Evolutionary conservation across 176 grass and related monocot species (phyloP).

Genomic region (Phragmites australis): DNA sequence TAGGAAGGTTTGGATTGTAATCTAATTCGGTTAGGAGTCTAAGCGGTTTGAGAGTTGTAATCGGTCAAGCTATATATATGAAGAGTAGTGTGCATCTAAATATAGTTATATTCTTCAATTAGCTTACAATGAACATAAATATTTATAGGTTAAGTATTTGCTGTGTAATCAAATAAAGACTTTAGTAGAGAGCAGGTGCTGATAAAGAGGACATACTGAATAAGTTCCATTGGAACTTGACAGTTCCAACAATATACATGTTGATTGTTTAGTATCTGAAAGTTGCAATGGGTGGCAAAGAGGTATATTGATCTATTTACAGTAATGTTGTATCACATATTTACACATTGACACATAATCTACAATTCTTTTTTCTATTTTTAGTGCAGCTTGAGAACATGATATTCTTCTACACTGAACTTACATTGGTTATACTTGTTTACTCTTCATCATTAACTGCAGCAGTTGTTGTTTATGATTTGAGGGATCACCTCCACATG

Average conservation of each 20-base stretch:
- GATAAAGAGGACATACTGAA: slow-evolving; percentile 66
- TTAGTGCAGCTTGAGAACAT: slow-evolving; percentile 66
- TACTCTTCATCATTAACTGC: slow-evolving; percentile 56
- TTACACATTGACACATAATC: not conserved
- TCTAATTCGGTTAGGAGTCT: too few species aligned
- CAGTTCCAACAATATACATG: slow-evolving; percentile 68
- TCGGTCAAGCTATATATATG: too few species aligned
- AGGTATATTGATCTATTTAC: slow-evolving; percentile 34
- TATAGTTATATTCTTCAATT: not conserved
- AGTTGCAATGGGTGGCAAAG: slow-evolving; percentile 46
- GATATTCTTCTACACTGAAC: slow-evolving; percentile 73
- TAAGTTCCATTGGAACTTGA: slow-evolving; percentile 74
- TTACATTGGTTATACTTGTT: slow-evolving; percentile 57
- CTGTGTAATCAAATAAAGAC: slow-evolving; percentile 45
- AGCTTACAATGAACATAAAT: not conserved
- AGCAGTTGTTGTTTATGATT: slow-evolving; percentile 42
- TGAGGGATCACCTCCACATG: too few species aligned
- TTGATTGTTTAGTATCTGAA: slow-evolving; percentile 67
- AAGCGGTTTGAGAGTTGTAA: too few species aligned
- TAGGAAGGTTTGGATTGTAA: too few species aligned
- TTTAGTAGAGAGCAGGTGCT: slow-evolving; percentile 55
- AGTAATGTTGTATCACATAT: not conserved
- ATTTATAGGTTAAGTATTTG: slow-evolving; percentile 55
- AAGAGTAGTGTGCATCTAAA: not conserved
- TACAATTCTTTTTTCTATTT: not conserved